Conservation (phyloP, 768 basidiomycete genomes). For the Psilocybe tampanensis region DNA sequence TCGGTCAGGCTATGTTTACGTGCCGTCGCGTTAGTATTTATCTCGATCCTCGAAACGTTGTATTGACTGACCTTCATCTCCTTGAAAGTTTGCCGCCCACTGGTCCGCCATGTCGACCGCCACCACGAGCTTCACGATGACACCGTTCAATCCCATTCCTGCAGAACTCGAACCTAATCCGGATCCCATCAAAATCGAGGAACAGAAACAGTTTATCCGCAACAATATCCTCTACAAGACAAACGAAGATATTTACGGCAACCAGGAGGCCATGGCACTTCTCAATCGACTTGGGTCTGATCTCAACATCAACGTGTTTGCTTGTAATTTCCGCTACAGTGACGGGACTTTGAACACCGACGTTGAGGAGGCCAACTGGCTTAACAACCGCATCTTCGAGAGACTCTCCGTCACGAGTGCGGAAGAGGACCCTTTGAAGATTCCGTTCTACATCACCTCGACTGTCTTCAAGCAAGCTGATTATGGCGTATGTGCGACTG, state of each 20-base stretch:
- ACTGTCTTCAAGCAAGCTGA: slow-evolving; percentile 31
- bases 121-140: slow-evolving; percentile 34
- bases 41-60: not conserved
- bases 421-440: slow-evolving; percentile 20
- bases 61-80: not conserved
- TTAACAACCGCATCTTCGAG: slow-evolving; percentile 41
- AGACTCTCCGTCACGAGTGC: slow-evolving; percentile 35
- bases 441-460: slow-evolving; percentile 30
- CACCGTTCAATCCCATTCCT: slow-evolving; percentile 39
- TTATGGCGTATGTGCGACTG: slow-evolving; percentile 34
- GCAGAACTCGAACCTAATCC: slow-evolving; percentile 24
- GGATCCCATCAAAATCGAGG: slow-evolving; percentile 21
- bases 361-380: slow-evolving; percentile 41
- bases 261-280: slow-evolving; percentile 11
- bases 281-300: slow-evolving; percentile 34
- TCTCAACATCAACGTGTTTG: slow-evolving; percentile 46
- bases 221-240: slow-evolving; percentile 24
- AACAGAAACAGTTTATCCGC: slow-evolving; percentile 34
- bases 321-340: slow-evolving; percentile 39
- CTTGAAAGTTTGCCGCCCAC: slow-evolving; percentile 33
- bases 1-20: slow-evolving; percentile 40
- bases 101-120: slow-evolving; percentile 41
- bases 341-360: slow-evolving; percentile 35
- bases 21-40: slow-evolving; percentile 30
- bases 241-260: slow-evolving; percentile 28